phyloP scores from a whole-genome alignment of 1,284 basidiomycete species.

The Erythrobasidium hasegawianum region DNA sequence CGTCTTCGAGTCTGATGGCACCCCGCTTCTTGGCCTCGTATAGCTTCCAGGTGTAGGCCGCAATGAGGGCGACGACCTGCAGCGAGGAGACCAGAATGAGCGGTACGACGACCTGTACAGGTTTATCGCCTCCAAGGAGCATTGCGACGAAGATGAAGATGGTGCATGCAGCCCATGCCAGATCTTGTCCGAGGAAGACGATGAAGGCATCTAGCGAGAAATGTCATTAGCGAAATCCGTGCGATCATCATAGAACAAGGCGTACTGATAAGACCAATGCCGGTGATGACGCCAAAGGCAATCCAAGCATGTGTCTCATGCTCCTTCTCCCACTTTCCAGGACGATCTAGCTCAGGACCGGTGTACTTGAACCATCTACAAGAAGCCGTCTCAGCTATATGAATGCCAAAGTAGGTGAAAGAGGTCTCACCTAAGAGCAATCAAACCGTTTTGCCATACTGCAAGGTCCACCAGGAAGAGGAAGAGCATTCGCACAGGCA shows the following conservation, averaged over 20 bases:
- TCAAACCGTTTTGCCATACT: slow-evolving; percentile 39
- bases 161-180: slow-evolving; percentile 33
- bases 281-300: slow-evolving; percentile 38
- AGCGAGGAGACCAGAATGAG: slow-evolving; percentile 33
- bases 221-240: too few relatives aligned
- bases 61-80: slow-evolving; percentile 35
- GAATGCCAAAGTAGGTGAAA: background rate
- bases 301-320: slow-evolving; percentile 40
- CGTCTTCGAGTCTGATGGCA: slow-evolving; percentile 33
- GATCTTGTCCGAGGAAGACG: slow-evolving; percentile 33
- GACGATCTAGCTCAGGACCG: slow-evolving; percentile 18
- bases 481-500: slow-evolving; percentile 37
- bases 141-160: slow-evolving; percentile 36
- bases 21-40: slow-evolving; percentile 34
- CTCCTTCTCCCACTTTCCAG: slow-evolving; percentile 36
- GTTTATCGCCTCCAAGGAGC: slow-evolving; percentile 33
- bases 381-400: background rate
- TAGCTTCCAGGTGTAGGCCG: slow-evolving; percentile 23
- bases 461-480: slow-evolving; percentile 34
- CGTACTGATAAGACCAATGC: slow-evolving; percentile 35
- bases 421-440: slow-evolving; percentile 35
- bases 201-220: slow-evolving; percentile 33
- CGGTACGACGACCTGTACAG: slow-evolving; percentile 35
- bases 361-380: slow-evolving; percentile 36
- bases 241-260: background rate